These are phyloP conservation scores for Lenwebbia sp. DNA, from an alignment of 345 rosid species.

Conservation along the genomic window DNA sequence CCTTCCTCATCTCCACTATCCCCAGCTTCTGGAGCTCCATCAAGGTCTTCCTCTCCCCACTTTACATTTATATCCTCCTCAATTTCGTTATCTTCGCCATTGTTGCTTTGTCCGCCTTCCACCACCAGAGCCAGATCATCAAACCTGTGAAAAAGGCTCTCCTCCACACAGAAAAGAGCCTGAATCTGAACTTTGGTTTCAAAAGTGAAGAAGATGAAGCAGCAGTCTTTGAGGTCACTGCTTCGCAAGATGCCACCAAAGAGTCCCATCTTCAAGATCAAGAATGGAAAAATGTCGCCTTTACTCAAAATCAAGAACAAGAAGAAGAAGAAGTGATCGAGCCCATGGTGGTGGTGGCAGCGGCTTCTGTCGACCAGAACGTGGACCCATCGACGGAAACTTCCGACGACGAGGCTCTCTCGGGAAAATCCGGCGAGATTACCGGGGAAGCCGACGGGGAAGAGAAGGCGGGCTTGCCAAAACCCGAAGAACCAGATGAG, in stretches of 20 bases:
- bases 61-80: conserved; percentile 34
- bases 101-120: conserved; percentile 20
- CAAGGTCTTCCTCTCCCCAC: conserved; percentile 27
- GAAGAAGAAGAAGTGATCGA: neutral
- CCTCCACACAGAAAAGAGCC: neutral
- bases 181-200: neutral
- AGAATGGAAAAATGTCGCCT: neutral
- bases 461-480: neutral
- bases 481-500: neutral
- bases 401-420: neutral
- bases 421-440: neutral
- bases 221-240: neutral
- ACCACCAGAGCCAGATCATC: neutral
- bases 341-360: neutral
- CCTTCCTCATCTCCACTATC: conserved; percentile 7
- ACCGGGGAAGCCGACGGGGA: neutral
- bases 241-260: neutral
- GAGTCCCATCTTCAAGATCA: neutral
- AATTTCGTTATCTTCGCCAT: conserved; percentile 38
- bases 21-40: conserved; percentile 21
- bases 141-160: neutral
- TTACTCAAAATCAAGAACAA: neutral
- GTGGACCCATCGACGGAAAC: neutral
- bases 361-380: neutral
- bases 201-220: neutral